A percentile compares a stretch with the other conserved stretches of the same genome.
Evolutionary conservation across 345 rosid genomes (phyloP).

Genomic region (Triadica sebifera): DNA sequence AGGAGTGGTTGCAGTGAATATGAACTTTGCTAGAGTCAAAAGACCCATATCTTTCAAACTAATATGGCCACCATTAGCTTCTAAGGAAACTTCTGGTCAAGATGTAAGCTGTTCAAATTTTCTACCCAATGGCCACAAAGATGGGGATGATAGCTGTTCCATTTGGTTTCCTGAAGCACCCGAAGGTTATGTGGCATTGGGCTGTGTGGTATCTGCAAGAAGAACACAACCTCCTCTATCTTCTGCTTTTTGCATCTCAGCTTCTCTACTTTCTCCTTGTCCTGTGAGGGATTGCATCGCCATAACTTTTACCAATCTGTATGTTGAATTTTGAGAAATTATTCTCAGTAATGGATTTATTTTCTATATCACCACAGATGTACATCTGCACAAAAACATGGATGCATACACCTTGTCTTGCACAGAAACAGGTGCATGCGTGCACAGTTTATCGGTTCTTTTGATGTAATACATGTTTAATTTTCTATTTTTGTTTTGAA

Average conservation of each 20-base stretch:
- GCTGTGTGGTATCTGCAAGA: slow-evolving; percentile 81
- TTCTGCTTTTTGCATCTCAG: slow-evolving; percentile 69
- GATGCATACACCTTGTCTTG: neutral
- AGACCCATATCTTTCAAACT: slow-evolving; percentile 75
- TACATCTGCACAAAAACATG: neutral
- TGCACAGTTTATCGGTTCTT: neutral
- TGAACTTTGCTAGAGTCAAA: slow-evolving; percentile 72
- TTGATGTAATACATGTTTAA: neutral
- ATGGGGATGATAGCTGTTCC: slow-evolving; percentile 47
- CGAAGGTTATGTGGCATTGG: slow-evolving; percentile 76
- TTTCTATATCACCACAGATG: neutral
- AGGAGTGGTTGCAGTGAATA: slow-evolving; percentile 86
- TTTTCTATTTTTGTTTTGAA: slow-evolving; percentile 13
- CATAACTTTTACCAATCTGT: slow-evolving; percentile 56
- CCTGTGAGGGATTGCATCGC: slow-evolving; percentile 81
- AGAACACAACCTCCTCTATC: slow-evolving; percentile 61
- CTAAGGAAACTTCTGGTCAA: slow-evolving; percentile 40
- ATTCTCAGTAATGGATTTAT: too few relatives aligned
- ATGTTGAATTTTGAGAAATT: slow-evolving; percentile 28
- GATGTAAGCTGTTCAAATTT: slow-evolving; percentile 18
- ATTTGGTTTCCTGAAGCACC: slow-evolving; percentile 97
- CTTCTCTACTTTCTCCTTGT: slow-evolving; percentile 83
- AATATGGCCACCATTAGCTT: slow-evolving; percentile 60
- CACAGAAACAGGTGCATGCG: neutral
- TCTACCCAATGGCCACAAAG: slow-evolving; percentile 18